phyloP scores from a whole-genome alignment of 2,329 filamentous ascomycete genomes.

The Epichloe gansuensis region DNA sequence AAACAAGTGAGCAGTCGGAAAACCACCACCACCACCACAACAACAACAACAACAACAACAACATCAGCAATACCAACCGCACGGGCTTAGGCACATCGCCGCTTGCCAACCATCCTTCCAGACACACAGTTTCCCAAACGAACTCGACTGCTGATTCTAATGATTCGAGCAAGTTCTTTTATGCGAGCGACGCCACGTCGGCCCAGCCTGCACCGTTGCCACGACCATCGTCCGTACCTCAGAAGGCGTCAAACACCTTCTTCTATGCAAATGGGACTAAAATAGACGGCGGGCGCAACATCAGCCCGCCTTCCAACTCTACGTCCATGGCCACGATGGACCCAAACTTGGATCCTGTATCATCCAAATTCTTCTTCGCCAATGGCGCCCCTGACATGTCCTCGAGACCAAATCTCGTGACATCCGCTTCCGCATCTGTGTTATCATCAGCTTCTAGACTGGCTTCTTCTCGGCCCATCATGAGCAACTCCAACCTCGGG shows the following conservation, averaged over 20 bases:
- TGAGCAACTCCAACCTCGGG: conserved; percentile 16
- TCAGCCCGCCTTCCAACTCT: conserved; percentile 16
- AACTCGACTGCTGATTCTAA: conserved; percentile 15
- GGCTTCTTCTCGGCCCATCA: conserved; percentile 26
- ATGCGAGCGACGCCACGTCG: conserved; percentile 64
- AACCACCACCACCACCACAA: conserved; percentile 5
- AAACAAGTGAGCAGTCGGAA: conserved; percentile 31
- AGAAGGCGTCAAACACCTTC: conserved; percentile 35
- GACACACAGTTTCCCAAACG: conserved; percentile 12
- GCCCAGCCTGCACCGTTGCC: conserved; percentile 24
- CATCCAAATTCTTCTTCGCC: conserved; percentile 63
- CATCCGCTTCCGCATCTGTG: conserved; percentile 30
- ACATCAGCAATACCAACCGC: conserved; percentile 6
- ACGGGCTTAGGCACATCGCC: conserved; percentile 22
- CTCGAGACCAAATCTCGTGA: conserved; percentile 21
- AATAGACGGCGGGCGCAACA: conserved; percentile 25
- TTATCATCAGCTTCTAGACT: conserved; percentile 33
- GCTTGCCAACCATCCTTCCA: conserved; percentile 17
- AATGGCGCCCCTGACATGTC: conserved; percentile 45
- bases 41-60: neutral
- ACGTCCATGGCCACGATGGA: conserved; percentile 22
- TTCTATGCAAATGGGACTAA: conserved; percentile 42
- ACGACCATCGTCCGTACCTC: conserved; percentile 25
- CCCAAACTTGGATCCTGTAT: conserved; percentile 24
- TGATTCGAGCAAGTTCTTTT: conserved; percentile 63